Percentiles rank a stretch among this genome's conserved stretches.
Evolutionary conservation across 306 rosid genomes (phyloP).

Genomic region (Glycine soja): DNA sequence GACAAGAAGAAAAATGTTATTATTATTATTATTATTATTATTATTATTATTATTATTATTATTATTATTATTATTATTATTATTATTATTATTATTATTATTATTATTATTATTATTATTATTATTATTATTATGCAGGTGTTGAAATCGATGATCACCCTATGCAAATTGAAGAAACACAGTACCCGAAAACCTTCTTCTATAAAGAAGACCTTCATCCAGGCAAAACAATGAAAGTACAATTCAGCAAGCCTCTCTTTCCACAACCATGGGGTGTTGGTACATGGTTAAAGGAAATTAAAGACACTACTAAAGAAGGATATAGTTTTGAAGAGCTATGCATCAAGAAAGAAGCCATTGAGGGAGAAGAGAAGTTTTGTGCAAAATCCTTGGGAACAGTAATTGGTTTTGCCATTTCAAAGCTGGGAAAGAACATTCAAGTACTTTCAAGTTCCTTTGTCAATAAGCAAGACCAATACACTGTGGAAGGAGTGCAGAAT

Average conservation of each 20-base stretch:
- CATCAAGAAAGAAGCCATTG: neutral
- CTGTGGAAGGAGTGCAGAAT: conserved; percentile 48
- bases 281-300: neutral
- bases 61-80: too few species aligned
- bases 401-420: conserved; percentile 52
- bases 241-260: neutral
- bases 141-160: neutral
- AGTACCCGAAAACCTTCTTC: conserved; percentile 5
- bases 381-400: conserved; percentile 47
- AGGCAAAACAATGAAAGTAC: neutral
- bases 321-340: conserved; percentile 29
- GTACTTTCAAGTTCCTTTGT: conserved; percentile 60
- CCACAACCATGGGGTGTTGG: neutral
- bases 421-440: conserved; percentile 50
- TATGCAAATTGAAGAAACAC: neutral
- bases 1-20: too few species aligned
- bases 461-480: conserved; percentile 43
- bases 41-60: too few species aligned
- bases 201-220: neutral
- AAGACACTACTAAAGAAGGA: conserved; percentile 17
- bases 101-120: too few species aligned
- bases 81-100: too few species aligned
- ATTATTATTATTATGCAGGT: neutral
- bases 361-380: conserved; percentile 32
- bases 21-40: neutral